These are phyloP conservation scores for Arachis hypogaea DNA, from an alignment of 306 rosid genomes.

Conservation along the genomic window DNA sequence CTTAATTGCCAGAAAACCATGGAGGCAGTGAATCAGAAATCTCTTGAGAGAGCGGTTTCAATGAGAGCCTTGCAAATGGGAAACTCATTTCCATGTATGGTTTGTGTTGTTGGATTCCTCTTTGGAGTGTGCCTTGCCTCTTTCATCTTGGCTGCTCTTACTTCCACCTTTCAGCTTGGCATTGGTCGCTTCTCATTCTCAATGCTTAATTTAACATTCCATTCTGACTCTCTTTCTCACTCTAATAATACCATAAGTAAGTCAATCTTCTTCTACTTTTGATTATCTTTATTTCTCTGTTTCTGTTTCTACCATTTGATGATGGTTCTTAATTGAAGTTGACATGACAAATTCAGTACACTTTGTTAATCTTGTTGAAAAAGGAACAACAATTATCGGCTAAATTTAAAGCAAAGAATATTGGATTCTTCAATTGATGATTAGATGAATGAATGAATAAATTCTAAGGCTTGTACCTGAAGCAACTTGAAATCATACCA, in stretches of 20 bases:
- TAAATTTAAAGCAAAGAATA: slow-evolving; percentile 5
- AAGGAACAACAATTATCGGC: not conserved
- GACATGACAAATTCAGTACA: not conserved
- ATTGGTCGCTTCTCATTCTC: slow-evolving; percentile 50
- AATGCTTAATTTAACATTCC: slow-evolving; percentile 38
- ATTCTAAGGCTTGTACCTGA: slow-evolving; percentile 40
- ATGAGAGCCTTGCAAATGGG: slow-evolving; percentile 75
- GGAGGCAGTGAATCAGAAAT: slow-evolving; percentile 57
- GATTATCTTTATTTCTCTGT: not conserved
- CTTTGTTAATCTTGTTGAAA: not conserved
- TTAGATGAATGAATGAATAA: slow-evolving; percentile 14
- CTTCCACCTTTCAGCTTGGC: slow-evolving; percentile 55
- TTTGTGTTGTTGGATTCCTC: slow-evolving; percentile 76
- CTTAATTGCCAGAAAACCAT: not conserved
- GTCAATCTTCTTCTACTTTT: slow-evolving; percentile 25
- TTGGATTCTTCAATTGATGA: slow-evolving; percentile 30
- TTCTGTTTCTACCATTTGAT: not conserved
- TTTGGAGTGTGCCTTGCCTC: slow-evolving; percentile 70
- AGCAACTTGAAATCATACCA: slow-evolving; percentile 44
- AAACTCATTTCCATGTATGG: slow-evolving; percentile 66
- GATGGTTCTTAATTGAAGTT: no score
- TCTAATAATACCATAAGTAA: slow-evolving; percentile 45
- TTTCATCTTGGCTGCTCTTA: slow-evolving; percentile 61
- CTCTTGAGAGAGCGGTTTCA: slow-evolving; percentile 67
- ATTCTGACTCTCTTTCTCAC: slow-evolving; percentile 44